Percentiles rank a stretch among this genome's conserved stretches.
These are phyloP conservation scores for Ophiocytium majus DNA, from an alignment of 352 stramenopile species.

Conservation along the genomic window DNA sequence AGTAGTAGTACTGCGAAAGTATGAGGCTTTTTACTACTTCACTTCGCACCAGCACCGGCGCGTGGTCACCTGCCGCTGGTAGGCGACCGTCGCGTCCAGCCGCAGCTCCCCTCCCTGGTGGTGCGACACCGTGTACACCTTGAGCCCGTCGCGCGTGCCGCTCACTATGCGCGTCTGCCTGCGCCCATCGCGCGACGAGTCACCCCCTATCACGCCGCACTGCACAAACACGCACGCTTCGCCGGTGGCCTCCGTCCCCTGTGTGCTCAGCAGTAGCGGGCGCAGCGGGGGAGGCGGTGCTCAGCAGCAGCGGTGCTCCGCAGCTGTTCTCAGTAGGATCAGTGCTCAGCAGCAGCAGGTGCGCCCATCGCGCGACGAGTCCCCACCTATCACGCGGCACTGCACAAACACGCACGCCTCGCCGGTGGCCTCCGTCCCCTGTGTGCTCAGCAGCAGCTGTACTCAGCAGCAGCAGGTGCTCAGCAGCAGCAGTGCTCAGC, in stretches of 20 bases:
- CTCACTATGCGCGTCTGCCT: conserved; percentile 69
- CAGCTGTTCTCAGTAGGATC: neutral
- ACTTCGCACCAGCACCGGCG: neutral
- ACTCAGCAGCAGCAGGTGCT: too few relatives aligned
- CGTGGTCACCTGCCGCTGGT: neutral
- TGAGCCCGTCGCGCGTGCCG: conserved; percentile 62
- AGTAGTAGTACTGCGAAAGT: too few relatives aligned
- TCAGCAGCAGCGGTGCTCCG: neutral
- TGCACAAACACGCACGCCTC: conserved; percentile 37
- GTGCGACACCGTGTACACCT: conserved; percentile 73
- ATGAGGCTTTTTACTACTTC: neutral
- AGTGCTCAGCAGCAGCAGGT: neutral
- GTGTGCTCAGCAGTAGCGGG: too few relatives aligned
- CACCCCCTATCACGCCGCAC: conserved; percentile 67
- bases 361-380: conserved; percentile 64
- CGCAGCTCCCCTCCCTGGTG: conserved; percentile 55
- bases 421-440: conserved; percentile 5
- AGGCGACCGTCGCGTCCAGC: conserved; percentile 48
- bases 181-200: conserved; percentile 65
- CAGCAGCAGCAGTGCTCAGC: too few relatives aligned
- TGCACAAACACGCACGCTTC: conserved; percentile 37
- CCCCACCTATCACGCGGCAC: conserved; percentile 67
- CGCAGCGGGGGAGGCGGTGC: neutral
- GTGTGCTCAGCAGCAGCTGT: too few relatives aligned
- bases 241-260: conserved; percentile 7